Conservation (phyloP, 441 rosid genomes). For the Melastoma candidum region DNA sequence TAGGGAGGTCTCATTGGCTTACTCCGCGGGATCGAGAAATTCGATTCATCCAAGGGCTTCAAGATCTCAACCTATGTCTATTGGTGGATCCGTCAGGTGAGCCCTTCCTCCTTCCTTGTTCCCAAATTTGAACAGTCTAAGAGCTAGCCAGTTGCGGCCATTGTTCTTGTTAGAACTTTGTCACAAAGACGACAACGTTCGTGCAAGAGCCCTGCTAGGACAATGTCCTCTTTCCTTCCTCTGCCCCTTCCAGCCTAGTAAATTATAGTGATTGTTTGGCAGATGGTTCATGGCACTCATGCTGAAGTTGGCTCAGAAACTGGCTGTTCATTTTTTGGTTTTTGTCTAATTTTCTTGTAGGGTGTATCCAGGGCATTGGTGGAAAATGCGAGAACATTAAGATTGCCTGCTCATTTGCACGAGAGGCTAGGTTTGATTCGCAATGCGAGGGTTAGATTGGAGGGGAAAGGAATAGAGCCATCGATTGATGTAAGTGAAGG, state of each 20-base stretch:
- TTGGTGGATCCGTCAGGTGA: conserved; percentile 99
- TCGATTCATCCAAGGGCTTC: conserved; percentile 90
- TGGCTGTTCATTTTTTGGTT: neutral
- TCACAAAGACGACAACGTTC: too few species aligned
- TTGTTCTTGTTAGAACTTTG: too few species aligned
- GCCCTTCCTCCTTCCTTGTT: neutral
- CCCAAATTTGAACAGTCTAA: too few species aligned
- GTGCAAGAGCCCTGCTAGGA: too few species aligned
- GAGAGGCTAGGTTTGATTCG: conserved; percentile 79
- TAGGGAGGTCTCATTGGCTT: conserved; percentile 96
- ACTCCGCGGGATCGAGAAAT: conserved; percentile 88
- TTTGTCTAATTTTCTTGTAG: conserved; percentile 25
- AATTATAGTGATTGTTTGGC: too few species aligned
- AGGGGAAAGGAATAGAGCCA: conserved; percentile 78
- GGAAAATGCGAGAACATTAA: conserved; percentile 70
- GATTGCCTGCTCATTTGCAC: conserved; percentile 79
- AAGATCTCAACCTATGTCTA: conserved; percentile 94
- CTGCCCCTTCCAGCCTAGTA: too few species aligned
- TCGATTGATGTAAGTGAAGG: conserved; percentile 70
- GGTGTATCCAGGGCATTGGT: conserved; percentile 84
- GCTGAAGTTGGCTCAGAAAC: conserved; percentile 3
- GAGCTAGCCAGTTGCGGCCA: too few species aligned
- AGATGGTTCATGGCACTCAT: neutral
- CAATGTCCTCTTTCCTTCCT: too few species aligned
- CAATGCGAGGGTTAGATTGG: conserved; percentile 74